These are phyloP conservation scores for Chlorella sp. DNA, from an alignment of 139 green algal species.

Conservation along the genomic window DNA sequence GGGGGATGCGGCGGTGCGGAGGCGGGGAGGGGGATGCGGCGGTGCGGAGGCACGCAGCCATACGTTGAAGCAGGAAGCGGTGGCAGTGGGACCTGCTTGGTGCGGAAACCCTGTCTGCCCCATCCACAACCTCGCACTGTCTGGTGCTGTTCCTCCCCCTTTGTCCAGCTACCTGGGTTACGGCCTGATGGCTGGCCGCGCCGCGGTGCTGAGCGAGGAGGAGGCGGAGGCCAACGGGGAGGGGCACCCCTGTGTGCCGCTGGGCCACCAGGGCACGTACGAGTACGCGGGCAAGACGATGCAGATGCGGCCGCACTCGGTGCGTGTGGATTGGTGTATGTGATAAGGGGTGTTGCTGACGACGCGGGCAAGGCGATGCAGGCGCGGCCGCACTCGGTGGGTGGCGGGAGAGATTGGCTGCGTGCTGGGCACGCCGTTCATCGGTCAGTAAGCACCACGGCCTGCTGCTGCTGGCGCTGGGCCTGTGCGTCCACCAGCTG, in stretches of 20 bases:
- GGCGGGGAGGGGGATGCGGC: not conserved
- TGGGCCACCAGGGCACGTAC: conserved; percentile 57
- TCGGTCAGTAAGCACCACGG: no score
- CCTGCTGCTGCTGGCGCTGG: not conserved
- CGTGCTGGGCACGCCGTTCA: not conserved
- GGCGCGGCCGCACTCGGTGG: conserved; percentile 2
- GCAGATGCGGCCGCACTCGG: conserved; percentile 9
- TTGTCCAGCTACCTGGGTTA: conserved; percentile 91
- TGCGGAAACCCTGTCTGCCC: not conserved
- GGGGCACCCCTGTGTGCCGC: conserved; percentile 78
- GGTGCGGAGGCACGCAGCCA: not conserved
- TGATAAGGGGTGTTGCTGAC: no score
- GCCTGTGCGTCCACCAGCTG: no score
- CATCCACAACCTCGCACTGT: not conserved
- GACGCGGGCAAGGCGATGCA: conserved; percentile 61
- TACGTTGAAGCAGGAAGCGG: not conserved
- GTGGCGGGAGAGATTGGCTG: not conserved
- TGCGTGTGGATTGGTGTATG: no score
- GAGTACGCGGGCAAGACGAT: conserved; percentile 68
- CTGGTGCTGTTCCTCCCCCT: not conserved
- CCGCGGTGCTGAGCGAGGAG: conserved; percentile 77
- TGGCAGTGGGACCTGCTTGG: no score
- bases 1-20: not conserved
- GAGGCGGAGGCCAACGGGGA: conserved; percentile 27
- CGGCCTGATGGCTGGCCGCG: conserved; percentile 95